phyloP scores from a whole-genome alignment of 805 yeast species.

The Millerago galiae region DNA sequence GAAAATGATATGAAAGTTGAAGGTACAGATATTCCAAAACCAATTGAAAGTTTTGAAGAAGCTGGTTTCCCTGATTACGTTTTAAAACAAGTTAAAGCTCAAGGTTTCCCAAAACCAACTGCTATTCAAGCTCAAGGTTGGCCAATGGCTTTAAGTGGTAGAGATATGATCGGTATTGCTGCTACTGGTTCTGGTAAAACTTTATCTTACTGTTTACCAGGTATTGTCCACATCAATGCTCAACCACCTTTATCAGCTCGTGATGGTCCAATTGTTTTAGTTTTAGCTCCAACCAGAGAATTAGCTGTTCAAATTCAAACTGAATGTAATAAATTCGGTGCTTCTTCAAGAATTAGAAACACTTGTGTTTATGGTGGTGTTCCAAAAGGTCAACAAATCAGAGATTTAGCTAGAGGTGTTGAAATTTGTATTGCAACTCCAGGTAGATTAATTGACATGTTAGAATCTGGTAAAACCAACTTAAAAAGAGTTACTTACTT shows the following conservation, averaged over 20 bases:
- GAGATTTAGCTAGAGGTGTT: slow-evolving; percentile 91
- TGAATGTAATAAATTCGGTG: slow-evolving; percentile 93
- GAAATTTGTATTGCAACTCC: slow-evolving; percentile 98
- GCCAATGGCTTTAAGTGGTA: slow-evolving; percentile 99
- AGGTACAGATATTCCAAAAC: slow-evolving; percentile 89
- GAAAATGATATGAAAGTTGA: slow-evolving; percentile 78
- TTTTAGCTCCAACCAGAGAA: slow-evolving; percentile 98
- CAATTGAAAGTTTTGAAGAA: slow-evolving; percentile 88
- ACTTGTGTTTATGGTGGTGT: slow-evolving; percentile 99
- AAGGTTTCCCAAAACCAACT: slow-evolving; percentile 92
- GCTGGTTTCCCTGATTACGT: slow-evolving; percentile 98
- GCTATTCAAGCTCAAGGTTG: slow-evolving; percentile 99
- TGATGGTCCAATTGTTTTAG: slow-evolving; percentile 95
- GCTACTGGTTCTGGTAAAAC: slow-evolving; percentile 99
- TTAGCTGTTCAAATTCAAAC: slow-evolving; percentile 95
- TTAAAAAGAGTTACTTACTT: slow-evolving; percentile 93
- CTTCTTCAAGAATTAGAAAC: slow-evolving; percentile 88
- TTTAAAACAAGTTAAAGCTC: slow-evolving; percentile 76
- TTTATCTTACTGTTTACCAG: slow-evolving; percentile 91
- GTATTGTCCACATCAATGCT: slow-evolving; percentile 96
- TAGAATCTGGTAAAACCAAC: slow-evolving; percentile 91
- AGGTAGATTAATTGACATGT: slow-evolving; percentile 97
- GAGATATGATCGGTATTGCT: slow-evolving; percentile 98
- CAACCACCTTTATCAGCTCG: slow-evolving; percentile 91
- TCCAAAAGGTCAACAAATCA: slow-evolving; percentile 94